Conservation (phyloP, 2,329 filamentous ascomycete species). For the Didymella pinodella region DNA sequence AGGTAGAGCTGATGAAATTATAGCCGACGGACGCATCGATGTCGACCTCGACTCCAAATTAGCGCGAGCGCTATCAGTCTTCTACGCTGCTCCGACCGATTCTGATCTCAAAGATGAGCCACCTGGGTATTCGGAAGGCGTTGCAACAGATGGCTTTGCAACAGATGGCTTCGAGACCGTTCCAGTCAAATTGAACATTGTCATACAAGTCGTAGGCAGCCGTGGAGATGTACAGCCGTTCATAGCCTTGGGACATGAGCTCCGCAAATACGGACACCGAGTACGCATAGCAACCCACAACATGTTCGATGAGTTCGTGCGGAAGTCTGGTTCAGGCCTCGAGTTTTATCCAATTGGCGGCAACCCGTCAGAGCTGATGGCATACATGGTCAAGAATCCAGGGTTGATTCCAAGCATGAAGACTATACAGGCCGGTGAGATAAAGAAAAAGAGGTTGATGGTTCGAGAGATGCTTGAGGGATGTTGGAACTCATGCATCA, state of each 20-base stretch:
- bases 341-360: conserved; percentile 50
- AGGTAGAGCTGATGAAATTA: background rate
- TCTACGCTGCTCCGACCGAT: conserved; percentile 24
- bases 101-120: background rate
- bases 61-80: conserved; percentile 1
- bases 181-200: conserved; percentile 55
- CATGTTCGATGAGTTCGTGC: conserved; percentile 24
- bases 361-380: conserved; percentile 54
- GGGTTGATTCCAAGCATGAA: conserved; percentile 42
- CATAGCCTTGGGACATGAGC: conserved; percentile 61
- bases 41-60: conserved; percentile 9
- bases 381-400: conserved; percentile 60
- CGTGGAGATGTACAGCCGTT: conserved; percentile 67
- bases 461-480: too few species aligned
- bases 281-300: conserved; percentile 37
- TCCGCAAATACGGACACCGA: conserved; percentile 47
- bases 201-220: conserved; percentile 64
- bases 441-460: too few species aligned
- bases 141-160: too few species aligned
- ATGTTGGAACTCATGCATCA: too few species aligned
- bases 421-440: too few species aligned
- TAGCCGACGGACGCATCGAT: conserved; percentile 10
- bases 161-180: background rate
- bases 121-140: background rate
- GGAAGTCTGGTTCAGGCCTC: conserved; percentile 24